These are phyloP conservation scores for Colletotrichum australisinense DNA, from an alignment of 2,329 filamentous ascomycete species.

Conservation along the genomic window DNA sequence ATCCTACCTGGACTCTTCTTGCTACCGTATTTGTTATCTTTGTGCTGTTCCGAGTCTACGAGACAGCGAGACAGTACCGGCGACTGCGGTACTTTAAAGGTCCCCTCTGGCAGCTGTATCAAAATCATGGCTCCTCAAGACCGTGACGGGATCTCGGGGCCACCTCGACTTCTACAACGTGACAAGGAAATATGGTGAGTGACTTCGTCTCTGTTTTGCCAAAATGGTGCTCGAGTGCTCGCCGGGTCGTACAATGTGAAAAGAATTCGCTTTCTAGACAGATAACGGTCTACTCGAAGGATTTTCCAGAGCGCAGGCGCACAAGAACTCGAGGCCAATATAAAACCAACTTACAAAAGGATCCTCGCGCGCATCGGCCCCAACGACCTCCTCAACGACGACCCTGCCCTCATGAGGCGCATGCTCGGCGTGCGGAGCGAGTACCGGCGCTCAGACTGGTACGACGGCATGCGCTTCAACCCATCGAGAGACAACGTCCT, in stretches of 20 bases:
- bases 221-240: no score
- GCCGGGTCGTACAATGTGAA: no score
- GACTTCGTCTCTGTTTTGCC: no score
- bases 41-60: conserved; percentile 25
- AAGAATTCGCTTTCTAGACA: no score
- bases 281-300: no score
- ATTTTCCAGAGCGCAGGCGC: no score
- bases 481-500: conserved; percentile 64
- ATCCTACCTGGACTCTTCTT: neutral
- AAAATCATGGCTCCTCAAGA: conserved; percentile 51
- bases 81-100: conserved; percentile 54
- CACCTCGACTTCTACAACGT: conserved; percentile 50
- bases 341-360: neutral
- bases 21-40: conserved; percentile 3
- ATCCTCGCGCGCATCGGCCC: conserved; percentile 36
- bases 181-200: conserved; percentile 47
- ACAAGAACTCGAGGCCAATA: no score
- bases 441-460: conserved; percentile 55
- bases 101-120: conserved; percentile 51
- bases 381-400: conserved; percentile 35
- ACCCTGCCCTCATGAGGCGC: conserved; percentile 42
- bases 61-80: conserved; percentile 44
- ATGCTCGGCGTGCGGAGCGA: conserved; percentile 49
- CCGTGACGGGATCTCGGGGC: conserved; percentile 44
- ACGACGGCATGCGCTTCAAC: conserved; percentile 61